These are phyloP conservation scores for Rugonectria rugulosa DNA, from an alignment of 2,329 filamentous ascomycete species.

Conservation along the genomic window DNA sequence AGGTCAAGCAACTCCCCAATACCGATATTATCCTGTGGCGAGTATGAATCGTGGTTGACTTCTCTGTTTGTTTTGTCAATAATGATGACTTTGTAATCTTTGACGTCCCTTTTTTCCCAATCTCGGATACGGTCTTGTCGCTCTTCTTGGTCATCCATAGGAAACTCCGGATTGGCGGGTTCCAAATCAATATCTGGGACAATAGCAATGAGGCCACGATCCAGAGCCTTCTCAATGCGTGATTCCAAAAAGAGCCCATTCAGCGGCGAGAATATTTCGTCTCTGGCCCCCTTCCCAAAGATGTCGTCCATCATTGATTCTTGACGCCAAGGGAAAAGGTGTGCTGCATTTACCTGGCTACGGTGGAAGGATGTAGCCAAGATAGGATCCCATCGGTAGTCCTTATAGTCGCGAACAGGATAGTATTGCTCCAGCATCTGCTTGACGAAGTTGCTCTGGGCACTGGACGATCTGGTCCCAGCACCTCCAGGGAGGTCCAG, in stretches of 20 bases:
- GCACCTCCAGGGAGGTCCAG: neutral
- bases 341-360: neutral
- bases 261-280: neutral
- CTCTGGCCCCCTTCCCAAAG: neutral
- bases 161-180: neutral
- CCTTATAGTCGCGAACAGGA: neutral
- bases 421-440: neutral
- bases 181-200: conserved; percentile 10
- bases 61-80: neutral
- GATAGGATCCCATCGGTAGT: neutral
- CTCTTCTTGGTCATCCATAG: neutral
- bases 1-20: neutral
- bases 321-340: conserved; percentile 2
- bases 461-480: neutral
- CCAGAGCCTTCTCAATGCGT: neutral
- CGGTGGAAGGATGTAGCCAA: neutral
- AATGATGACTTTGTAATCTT: conserved; percentile 8
- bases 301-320: neutral
- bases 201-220: conserved; percentile 1
- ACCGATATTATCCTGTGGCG: neutral
- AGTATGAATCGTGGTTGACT: neutral
- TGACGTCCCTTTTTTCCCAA: neutral
- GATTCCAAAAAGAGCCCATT: conserved; percentile 5
- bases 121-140: neutral
- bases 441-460: conserved; percentile 3